Base-by-base conservation (phyloP, 108 stramenopile genomes). In the Aurantiochytrium sp. region DNA sequence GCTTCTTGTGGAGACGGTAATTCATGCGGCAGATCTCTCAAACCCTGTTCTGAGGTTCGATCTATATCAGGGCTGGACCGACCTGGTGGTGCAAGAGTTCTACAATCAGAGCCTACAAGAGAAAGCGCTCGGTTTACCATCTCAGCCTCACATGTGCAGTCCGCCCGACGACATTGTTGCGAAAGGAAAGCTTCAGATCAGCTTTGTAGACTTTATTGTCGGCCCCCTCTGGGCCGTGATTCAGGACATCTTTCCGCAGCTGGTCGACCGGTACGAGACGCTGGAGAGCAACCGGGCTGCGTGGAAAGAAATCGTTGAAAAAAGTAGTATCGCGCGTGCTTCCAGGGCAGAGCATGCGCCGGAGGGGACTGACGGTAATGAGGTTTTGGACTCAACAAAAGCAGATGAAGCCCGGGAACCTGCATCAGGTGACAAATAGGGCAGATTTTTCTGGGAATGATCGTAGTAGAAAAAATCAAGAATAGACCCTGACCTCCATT, bases 171-270 rank as follows among this genome's bases (percentile, higher is more conserved):
- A 91, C 45, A 90, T 89, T 0, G 88, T 89, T 35, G 90, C 94
- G 58, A 89, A 93, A 44, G 91, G 95, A 29, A 94, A 94, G 60
- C 92, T 91, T 73, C 97, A 97, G 91, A 90, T 94, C 53, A 95
- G 95, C 60, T 97, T 97, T 83, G 91, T 96, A 21, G 93, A 95
- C 72, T 96, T 94, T 89, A 93, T 96, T 59, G 94, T 96, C 16
- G 72, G 89, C 49, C 97, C 97, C 10, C 88, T 94, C 69, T 94
- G 89, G 90, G 89, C 91, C 55, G 87, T 94, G 21, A 71, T 95
- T 59, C 92, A 88, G 5, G 90, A 92, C n/a, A 83, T 83, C 23
- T 83, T 83, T 83, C 76, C 76, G 12, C 28, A 21, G n/a, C 49
- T 83, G 10, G 51, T 45, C 0, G 76, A 83, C 1, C 76, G 76